Evolutionary conservation across 2,329 filamentous ascomycete species (phyloP), one percentile per base, ranked within the genome.

Genomic region (Fusarium setosum): DNA sequence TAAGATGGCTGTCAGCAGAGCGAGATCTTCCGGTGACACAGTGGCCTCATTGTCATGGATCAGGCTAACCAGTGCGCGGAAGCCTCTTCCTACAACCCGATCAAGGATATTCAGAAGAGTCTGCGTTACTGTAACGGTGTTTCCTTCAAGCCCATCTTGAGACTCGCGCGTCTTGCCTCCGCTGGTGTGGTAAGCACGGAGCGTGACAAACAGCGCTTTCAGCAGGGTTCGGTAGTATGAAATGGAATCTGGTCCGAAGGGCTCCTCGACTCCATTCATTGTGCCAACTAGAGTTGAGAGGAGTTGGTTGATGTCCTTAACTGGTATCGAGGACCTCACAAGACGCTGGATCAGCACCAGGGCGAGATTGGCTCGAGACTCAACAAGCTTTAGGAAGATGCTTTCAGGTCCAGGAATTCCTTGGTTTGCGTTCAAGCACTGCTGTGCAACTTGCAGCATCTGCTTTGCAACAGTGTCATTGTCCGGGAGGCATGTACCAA

Each of bases 211-310:
- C 6, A 99, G 85, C 4, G 95, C 88, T 72, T 92, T 93, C 17
- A 98, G 84, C 10, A 97, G 86, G 0, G 90, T 91, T 47, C 96
- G 91, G 77, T 96, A 96, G 74, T 97, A 95, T 31, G 86, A 81
- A 9, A 87, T 81, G 12, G 85, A 86, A 13, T 82, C 82, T 3
- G 77, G 71, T 11, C 79, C 77, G 58, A 87, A 87, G 0, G 86
- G 85, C 49, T 86, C 83, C 41, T 86, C 84, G 15, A 88, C 80
- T 35, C 77, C 77, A 61, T 83, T 83, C 57, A 89, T 81, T 21
- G 85, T 84, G 32, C 82, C 80, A 63, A 85, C 83, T 13, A 88
- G 70, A 3, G 82, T 81, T 18, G 76, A 77, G 34, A 89, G 74
- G 3, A 89, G 80, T 61, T 84, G 79, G 24, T 84, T 81, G 21